Conservation (phyloP, 169 alveolate species). For the Babesia microti region DNA sequence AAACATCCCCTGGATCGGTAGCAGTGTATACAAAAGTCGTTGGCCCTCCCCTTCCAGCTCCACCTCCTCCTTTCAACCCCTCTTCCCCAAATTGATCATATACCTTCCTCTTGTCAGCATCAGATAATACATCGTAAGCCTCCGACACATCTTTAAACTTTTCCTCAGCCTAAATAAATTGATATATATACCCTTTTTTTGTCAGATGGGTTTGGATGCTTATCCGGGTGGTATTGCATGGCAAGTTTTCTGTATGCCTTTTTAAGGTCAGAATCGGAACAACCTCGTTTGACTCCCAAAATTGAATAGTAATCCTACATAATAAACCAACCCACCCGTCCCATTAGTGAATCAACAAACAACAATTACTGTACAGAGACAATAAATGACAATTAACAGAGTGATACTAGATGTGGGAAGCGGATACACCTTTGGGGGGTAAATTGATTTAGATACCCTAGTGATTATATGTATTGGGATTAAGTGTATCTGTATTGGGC, state of each 20-base stretch:
- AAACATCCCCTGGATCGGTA: conserved; percentile 69
- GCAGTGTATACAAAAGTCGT: conserved; percentile 49
- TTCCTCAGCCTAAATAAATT: conserved; percentile 60
- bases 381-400: conserved; percentile 1
- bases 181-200: conserved; percentile 27
- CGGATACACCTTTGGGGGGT: too few relatives aligned
- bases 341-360: too few relatives aligned
- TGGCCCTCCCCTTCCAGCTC: too few relatives aligned
- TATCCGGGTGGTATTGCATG: conserved; percentile 88
- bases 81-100: conserved; percentile 92
- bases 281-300: conserved; percentile 56
- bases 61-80: conserved; percentile 87
- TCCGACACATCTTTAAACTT: conserved; percentile 81
- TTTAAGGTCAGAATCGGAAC: conserved; percentile 74
- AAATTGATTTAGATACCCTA: not conserved
- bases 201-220: conserved; percentile 80
- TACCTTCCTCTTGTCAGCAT: conserved; percentile 84
- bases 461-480: not conserved
- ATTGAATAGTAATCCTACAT: conserved; percentile 55
- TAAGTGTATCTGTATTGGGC: conserved; percentile 1
- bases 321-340: conserved; percentile 15
- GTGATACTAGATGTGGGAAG: too few relatives aligned
- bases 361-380: too few relatives aligned
- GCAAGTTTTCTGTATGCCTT: conserved; percentile 84
- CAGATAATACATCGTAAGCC: conserved; percentile 89